These are phyloP conservation scores for Rutstroemia sp. DNA, from an alignment of 2,329 filamentous ascomycete genomes.

Conservation along the genomic window DNA sequence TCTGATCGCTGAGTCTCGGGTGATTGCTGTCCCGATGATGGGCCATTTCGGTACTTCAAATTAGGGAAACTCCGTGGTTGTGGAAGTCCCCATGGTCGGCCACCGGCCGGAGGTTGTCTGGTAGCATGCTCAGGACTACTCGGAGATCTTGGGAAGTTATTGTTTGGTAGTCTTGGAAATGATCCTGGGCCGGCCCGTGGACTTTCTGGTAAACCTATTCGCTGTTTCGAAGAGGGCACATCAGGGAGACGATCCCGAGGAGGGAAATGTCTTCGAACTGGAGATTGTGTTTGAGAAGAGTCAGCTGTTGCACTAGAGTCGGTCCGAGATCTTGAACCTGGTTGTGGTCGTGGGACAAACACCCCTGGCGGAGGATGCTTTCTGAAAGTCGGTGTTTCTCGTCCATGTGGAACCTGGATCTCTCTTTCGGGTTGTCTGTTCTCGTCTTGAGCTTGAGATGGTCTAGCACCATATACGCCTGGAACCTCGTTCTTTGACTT, in stretches of 20 bases:
- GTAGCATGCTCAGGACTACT: conserved; percentile 6
- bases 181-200: conserved; percentile 14
- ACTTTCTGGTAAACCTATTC: conserved; percentile 15
- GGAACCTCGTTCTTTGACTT: conserved; percentile 73
- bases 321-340: conserved; percentile 35
- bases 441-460: conserved; percentile 72
- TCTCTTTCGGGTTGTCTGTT: conserved; percentile 77
- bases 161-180: conserved; percentile 21
- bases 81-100: conserved; percentile 4
- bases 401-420: conserved; percentile 69
- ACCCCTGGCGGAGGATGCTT: conserved; percentile 22
- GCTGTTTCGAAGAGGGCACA: conserved; percentile 6
- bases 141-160: conserved; percentile 12
- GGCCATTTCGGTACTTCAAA: conserved; percentile 20
- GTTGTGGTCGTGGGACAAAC: conserved; percentile 20
- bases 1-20: conserved; percentile 26
- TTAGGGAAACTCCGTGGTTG: conserved; percentile 19
- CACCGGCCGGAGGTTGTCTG: neutral
- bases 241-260: conserved; percentile 21
- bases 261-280: conserved; percentile 37
- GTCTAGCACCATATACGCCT: conserved; percentile 60
- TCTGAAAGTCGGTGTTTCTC: conserved; percentile 48
- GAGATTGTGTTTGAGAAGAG: conserved; percentile 34
- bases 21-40: conserved; percentile 21
- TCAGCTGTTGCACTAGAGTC: conserved; percentile 37